These are phyloP conservation scores for Acanthamoeba royreba DNA, from an alignment of 208 protist species.

Conservation along the genomic window DNA sequence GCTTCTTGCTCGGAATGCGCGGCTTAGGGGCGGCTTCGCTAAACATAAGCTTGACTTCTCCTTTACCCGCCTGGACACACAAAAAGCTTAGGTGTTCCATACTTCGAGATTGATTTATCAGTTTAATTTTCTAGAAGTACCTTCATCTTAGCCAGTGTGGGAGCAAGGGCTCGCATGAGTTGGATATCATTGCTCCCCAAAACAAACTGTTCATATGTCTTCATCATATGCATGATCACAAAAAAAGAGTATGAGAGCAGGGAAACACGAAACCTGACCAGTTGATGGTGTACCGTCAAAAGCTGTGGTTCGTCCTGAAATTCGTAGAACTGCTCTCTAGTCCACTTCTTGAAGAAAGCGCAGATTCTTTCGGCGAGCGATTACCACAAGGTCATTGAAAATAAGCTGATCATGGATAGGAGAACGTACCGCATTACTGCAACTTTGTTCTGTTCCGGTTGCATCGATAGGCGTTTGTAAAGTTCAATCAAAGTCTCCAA, in stretches of 20 bases:
- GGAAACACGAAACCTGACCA: not conserved
- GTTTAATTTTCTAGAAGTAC: not conserved
- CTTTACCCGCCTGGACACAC: not conserved
- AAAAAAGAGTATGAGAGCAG: not conserved
- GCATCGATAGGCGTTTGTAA: not conserved
- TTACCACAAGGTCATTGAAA: not conserved
- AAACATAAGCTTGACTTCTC: conserved; percentile 38
- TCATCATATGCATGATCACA: not conserved
- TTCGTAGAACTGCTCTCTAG: conserved; percentile 37
- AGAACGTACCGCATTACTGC: not conserved
- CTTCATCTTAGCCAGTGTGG: conserved; percentile 20
- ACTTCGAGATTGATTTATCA: not conserved
- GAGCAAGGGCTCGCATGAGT: not conserved
- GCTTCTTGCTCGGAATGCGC: not conserved
- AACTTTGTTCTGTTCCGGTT: conserved; percentile 12
- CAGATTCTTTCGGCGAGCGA: not conserved
- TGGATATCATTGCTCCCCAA: not conserved
- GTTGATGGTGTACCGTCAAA: too few species aligned
- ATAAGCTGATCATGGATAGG: not conserved
- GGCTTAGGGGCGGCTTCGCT: conserved; percentile 39
- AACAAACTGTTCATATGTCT: conserved; percentile 40
- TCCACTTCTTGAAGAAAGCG: conserved; percentile 47
- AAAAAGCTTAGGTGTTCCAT: not conserved
- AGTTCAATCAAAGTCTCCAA: not conserved
- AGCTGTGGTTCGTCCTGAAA: conserved; percentile 34